Percentiles rank a stretch among this genome's conserved stretches.
These are phyloP conservation scores for Pythium apleroticum DNA, from an alignment of 352 stramenopile species.

Conservation along the genomic window DNA sequence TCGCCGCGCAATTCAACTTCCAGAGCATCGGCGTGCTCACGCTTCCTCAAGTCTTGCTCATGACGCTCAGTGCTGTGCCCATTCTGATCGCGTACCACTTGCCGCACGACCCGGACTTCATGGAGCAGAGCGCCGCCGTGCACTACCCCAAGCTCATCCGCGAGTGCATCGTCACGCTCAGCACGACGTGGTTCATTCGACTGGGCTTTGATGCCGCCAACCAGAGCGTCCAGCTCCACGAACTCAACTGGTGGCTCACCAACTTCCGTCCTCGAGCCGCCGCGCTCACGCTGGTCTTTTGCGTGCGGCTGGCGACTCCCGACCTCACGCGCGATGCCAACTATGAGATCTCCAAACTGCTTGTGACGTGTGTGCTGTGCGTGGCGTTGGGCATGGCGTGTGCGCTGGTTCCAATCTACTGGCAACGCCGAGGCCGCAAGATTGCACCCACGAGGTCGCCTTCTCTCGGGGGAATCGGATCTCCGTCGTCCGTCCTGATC, in stretches of 20 bases:
- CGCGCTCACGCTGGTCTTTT: slow-evolving; percentile 18
- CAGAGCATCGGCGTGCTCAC: slow-evolving; percentile 37
- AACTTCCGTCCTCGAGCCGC: slow-evolving; percentile 24
- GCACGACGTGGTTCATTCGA: slow-evolving; percentile 34
- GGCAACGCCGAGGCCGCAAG: background rate
- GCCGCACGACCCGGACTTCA: slow-evolving; percentile 32
- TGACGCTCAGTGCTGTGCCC: slow-evolving; percentile 31
- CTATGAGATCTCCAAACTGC: slow-evolving; percentile 32
- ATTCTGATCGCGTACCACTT: slow-evolving; percentile 36
- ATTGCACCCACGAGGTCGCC: background rate
- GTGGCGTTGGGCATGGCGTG: slow-evolving; percentile 18
- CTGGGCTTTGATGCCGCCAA: slow-evolving; percentile 33
- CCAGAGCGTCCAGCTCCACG: slow-evolving; percentile 21
- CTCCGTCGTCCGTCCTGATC: background rate
- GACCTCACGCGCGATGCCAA: slow-evolving; percentile 25
- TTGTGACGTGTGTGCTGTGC: slow-evolving; percentile 16
- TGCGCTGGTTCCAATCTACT: slow-evolving; percentile 10
- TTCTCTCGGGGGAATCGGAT: background rate
- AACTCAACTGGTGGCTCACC: slow-evolving; percentile 29
- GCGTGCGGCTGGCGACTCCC: slow-evolving; percentile 18
- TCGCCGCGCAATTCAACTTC: slow-evolving; percentile 38
- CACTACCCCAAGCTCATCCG: slow-evolving; percentile 27
- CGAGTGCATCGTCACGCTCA: slow-evolving; percentile 32
- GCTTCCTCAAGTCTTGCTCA: slow-evolving; percentile 31
- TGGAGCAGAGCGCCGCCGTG: slow-evolving; percentile 15